These are phyloP conservation scores for Xylaria sp. DNA, from an alignment of 2,329 filamentous ascomycete species.

Conservation along the genomic window DNA sequence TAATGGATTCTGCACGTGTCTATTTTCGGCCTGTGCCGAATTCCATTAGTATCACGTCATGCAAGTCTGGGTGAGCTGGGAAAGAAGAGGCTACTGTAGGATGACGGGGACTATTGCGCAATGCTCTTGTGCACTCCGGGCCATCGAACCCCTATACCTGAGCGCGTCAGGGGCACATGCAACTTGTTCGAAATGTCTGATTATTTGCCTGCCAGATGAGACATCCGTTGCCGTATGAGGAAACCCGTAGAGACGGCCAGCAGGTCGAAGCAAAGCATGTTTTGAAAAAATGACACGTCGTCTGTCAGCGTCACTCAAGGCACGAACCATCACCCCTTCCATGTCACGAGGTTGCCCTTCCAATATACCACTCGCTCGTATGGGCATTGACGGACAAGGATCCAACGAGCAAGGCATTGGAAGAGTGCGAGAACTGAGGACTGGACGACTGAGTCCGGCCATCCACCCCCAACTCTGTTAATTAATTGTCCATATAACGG, in stretches of 20 bases:
- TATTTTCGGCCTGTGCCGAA: constrained; percentile 24
- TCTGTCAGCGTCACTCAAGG: not conserved
- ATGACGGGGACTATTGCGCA: not conserved
- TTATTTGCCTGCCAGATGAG: not conserved
- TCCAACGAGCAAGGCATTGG: constrained; percentile 1
- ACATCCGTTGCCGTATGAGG: constrained; percentile 12
- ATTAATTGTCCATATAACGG: not conserved
- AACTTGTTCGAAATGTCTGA: constrained; percentile 18
- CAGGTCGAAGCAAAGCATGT: constrained; percentile 1
- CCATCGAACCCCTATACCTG: constrained; percentile 7
- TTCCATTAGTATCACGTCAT: constrained; percentile 22
- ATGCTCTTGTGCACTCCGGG: constrained; percentile 2
- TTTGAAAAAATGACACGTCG: constrained; percentile 17
- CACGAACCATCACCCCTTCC: not conserved
- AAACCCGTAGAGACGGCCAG: constrained; percentile 20
- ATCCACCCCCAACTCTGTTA: not conserved
- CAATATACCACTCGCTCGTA: constrained; percentile 3
- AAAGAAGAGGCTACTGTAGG: constrained; percentile 17
- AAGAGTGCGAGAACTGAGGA: not conserved
- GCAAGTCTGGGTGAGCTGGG: constrained; percentile 25
- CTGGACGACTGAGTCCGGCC: not conserved
- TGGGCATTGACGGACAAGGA: not conserved
- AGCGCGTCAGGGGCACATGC: constrained; percentile 6
- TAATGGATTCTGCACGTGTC: constrained; percentile 26
- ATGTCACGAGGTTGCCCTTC: constrained; percentile 4